Conservation (phyloP, 257 asterid genomes). For the Nicotiana paniculata region DNA sequence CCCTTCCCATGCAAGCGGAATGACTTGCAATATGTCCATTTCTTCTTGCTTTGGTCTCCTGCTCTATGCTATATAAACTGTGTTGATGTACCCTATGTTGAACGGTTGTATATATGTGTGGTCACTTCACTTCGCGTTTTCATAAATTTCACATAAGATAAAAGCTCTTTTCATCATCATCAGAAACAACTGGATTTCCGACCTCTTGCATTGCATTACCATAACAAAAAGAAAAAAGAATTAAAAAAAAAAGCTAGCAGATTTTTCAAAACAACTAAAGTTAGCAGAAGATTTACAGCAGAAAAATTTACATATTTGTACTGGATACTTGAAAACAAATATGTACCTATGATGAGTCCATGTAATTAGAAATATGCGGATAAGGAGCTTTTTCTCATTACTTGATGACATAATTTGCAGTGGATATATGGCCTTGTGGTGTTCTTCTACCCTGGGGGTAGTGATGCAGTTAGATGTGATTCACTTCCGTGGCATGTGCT, state of each 20-base stretch:
- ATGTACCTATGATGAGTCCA: background rate
- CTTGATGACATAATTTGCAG: slow-evolving; percentile 34
- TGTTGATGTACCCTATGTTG: background rate
- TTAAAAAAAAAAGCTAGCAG: too few species aligned
- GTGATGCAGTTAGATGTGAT: slow-evolving; percentile 46
- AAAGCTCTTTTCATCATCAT: too few species aligned
- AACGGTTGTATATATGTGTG: too few species aligned
- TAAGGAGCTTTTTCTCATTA: background rate
- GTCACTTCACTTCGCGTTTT: too few species aligned
- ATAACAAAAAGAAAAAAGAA: too few species aligned
- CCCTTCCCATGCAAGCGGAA: background rate
- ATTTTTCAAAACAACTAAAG: background rate
- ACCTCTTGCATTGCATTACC: too few species aligned
- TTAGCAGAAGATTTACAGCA: background rate
- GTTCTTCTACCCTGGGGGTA: slow-evolving; percentile 92
- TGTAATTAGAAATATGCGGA: background rate
- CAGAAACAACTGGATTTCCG: too few species aligned
- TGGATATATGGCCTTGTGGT: slow-evolving; percentile 81
- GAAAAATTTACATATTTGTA: background rate
- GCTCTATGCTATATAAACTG: background rate
- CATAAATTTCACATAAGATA: too few species aligned
- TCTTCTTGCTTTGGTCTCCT: background rate
- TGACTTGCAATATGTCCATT: background rate
- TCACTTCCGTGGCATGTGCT: slow-evolving; percentile 96
- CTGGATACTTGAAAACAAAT: too few species aligned